Conservation (phyloP, 2,329 filamentous ascomycete species). For the Pseudodiploospora longispora region DNA sequence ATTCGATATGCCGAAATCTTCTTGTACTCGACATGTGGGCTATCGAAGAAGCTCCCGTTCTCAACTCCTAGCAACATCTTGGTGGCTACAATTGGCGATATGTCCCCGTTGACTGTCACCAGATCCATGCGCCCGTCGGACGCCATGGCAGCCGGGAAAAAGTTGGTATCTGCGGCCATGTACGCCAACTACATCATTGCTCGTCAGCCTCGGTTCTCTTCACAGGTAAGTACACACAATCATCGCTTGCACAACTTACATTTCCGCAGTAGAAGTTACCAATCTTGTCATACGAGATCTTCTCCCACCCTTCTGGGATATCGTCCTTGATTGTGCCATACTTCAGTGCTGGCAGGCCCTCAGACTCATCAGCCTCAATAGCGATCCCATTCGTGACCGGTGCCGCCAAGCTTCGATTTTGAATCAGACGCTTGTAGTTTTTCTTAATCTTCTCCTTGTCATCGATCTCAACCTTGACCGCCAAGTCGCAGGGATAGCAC, state of each 20-base stretch:
- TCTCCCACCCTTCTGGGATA: slow-evolving; percentile 69
- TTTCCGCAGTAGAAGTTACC: slow-evolving; percentile 95
- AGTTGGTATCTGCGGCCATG: slow-evolving; percentile 79
- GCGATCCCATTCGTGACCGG: slow-evolving; percentile 18
- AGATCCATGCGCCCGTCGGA: slow-evolving; percentile 83
- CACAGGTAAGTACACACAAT: background rate
- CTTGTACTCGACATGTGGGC: slow-evolving; percentile 66
- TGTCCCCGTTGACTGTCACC: slow-evolving; percentile 68
- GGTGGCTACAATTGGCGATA: slow-evolving; percentile 58
- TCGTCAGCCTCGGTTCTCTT: background rate
- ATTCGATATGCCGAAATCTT: slow-evolving; percentile 87
- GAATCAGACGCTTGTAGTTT: slow-evolving; percentile 54
- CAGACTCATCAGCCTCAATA: slow-evolving; percentile 19
- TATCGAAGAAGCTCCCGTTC: slow-evolving; percentile 69
- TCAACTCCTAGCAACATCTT: slow-evolving; percentile 66
- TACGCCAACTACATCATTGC: slow-evolving; percentile 61
- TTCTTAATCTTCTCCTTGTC: slow-evolving; percentile 67
- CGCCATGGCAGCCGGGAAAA: slow-evolving; percentile 77
- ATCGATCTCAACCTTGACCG: slow-evolving; percentile 72
- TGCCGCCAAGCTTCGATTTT: slow-evolving; percentile 18
- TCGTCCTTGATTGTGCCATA: slow-evolving; percentile 76
- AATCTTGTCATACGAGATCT: slow-evolving; percentile 65
- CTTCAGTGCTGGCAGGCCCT: slow-evolving; percentile 61
- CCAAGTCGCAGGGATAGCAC: slow-evolving; percentile 82
- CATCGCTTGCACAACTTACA: slow-evolving; percentile 35